Base-by-base conservation (phyloP, 2,329 filamentous ascomycete genomes). In the Domatiomyces catenatus region DNA sequence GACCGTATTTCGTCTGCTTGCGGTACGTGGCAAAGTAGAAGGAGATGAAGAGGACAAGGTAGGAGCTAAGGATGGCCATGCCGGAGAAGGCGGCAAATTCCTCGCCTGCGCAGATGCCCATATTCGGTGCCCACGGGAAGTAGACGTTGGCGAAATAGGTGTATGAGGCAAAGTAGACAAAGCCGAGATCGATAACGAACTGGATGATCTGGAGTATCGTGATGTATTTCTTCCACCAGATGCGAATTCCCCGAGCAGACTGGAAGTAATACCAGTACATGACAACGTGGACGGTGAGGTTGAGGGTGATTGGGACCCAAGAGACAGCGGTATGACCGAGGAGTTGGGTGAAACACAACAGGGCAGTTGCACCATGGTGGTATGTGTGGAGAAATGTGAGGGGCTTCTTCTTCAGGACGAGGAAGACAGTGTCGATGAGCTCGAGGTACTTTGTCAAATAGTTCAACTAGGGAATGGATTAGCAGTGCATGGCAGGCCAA, bases 251-350 rank as follows among this genome's bases (percentile, higher is more conserved):
- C 61, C 90, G 88, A 50, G 90, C 89, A 65, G 86, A 90, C 77
- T 96, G 90, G 83, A 96, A 96, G 80, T 96, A 96, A 81, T 96
- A 96, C 90, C 89, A 96, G 83, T 96, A 96, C 90, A 96, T 96
- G 66, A 95, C 85, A 52, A 96, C 90, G 72, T 96, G 90, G 50
- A 96, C 90, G 57, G 80, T 80, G 64, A 96, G 73, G 77, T 96
- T 96, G 62, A 96, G 80, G 49, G 80, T 83, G 67, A 96, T 96
- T 56, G 84, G 82, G 50, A 94, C 86, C 90, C 90, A 96, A 54
- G 89, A 94, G 51, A 96, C 90, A 44, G 90, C 79, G 45, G 90
- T 96, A 64, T 86, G 80, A 60, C 90, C 90, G 63, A 94, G 83
- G 59, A 96, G 80, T 74, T 96, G 90, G 51, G 88, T 94, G 76